Evolutionary conservation across 768 basidiomycete species (phyloP).

Genomic region (Amanita muscaria): DNA sequence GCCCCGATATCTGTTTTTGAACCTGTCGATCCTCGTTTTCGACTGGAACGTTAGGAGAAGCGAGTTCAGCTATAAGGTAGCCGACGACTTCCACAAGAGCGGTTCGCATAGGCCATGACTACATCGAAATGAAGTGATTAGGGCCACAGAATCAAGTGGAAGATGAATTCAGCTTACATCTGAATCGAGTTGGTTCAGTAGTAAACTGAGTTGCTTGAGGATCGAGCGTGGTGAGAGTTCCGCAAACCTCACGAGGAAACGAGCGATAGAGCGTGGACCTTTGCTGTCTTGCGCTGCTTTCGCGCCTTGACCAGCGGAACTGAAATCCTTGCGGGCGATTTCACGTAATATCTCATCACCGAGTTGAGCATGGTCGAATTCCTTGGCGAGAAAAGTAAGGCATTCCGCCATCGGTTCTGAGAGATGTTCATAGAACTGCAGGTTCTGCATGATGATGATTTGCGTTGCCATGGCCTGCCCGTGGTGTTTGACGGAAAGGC

Average conservation of each 20-base stretch:
- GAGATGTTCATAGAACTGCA: conserved; percentile 93
- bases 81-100: conserved; percentile 90
- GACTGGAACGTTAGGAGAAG: conserved; percentile 39
- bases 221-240: conserved; percentile 76
- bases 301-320: conserved; percentile 7
- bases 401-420: conserved; percentile 93
- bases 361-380: conserved; percentile 84
- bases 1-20: conserved; percentile 67
- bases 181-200: conserved; percentile 82
- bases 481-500: conserved; percentile 86
- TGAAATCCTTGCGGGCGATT: conserved; percentile 71
- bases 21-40: conserved; percentile 37
- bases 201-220: conserved; percentile 81
- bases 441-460: conserved; percentile 81
- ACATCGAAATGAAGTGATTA: conserved; percentile 1
- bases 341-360: conserved; percentile 90
- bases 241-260: conserved; percentile 73
- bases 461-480: conserved; percentile 78
- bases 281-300: conserved; percentile 66
- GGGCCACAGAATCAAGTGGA: not conserved
- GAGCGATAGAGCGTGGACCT: conserved; percentile 76
- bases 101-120: conserved; percentile 97
- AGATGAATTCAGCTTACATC: conserved; percentile 46
- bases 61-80: conserved; percentile 74
- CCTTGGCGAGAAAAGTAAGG: conserved; percentile 65